These are phyloP conservation scores for Metschnikowia shivogae DNA, from an alignment of 805 yeast genomes.

Conservation along the genomic window DNA sequence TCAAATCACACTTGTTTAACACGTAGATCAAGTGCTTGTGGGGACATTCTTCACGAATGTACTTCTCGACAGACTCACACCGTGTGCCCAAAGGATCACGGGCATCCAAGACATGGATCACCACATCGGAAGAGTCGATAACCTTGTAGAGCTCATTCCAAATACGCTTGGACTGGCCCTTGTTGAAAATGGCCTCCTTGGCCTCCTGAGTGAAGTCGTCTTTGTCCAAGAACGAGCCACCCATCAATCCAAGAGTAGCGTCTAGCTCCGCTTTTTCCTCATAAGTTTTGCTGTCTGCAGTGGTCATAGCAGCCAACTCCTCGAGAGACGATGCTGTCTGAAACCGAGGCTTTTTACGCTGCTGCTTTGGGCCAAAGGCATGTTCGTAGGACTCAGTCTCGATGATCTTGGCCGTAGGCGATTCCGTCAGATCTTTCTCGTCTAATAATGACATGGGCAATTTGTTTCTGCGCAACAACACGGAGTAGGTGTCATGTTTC, in stretches of 20 bases:
- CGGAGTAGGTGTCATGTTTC: conserved; percentile 78
- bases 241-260: conserved; percentile 78
- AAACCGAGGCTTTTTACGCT: conserved; percentile 83
- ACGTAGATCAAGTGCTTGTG: conserved; percentile 95
- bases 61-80: conserved; percentile 89
- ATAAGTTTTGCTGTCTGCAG: conserved; percentile 51
- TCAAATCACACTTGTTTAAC: conserved; percentile 94
- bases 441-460: conserved; percentile 93
- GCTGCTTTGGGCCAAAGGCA: conserved; percentile 93
- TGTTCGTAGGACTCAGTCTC: conserved; percentile 82
- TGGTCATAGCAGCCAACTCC: conserved; percentile 64
- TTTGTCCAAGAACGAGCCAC: conserved; percentile 51
- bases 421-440: conserved; percentile 72
- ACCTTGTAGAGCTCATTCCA: conserved; percentile 98
- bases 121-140: conserved; percentile 95
- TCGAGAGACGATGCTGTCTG: conserved; percentile 70
- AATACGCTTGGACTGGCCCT: conserved; percentile 97
- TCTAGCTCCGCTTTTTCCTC: conserved; percentile 75
- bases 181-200: conserved; percentile 90
- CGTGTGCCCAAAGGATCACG: conserved; percentile 97
- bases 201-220: conserved; percentile 90
- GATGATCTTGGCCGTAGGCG: conserved; percentile 74
- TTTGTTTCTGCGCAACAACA: conserved; percentile 80
- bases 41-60: conserved; percentile 88
- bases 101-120: conserved; percentile 93